Conservation (phyloP, 768 basidiomycete species). For the Naganishia vaughanmartiniae region DNA sequence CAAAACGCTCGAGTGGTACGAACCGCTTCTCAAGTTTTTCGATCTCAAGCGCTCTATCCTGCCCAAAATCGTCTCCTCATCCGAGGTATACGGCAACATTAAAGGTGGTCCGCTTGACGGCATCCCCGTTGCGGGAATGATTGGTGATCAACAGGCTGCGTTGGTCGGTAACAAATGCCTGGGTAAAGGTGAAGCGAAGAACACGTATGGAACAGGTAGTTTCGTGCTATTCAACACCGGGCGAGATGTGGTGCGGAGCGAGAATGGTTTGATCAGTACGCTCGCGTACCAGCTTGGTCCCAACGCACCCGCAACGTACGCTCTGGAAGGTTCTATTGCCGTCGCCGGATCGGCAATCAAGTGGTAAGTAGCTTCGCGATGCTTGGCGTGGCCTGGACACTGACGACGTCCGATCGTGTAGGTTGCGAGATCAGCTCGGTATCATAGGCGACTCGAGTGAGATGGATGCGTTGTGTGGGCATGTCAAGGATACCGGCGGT, state of each 20-base stretch:
- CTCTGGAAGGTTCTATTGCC: constrained; percentile 89
- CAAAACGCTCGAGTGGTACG: constrained; percentile 76
- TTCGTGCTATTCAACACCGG: constrained; percentile 96
- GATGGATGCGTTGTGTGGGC: constrained; percentile 77
- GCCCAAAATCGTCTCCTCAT: constrained; percentile 82
- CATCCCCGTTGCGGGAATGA: constrained; percentile 81
- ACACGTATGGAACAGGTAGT: constrained; percentile 95
- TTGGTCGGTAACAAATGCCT: constrained; percentile 95
- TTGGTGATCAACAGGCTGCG: constrained; percentile 98
- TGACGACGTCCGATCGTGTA: constrained; percentile 35
- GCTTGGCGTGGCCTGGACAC: neutral
- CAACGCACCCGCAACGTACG: constrained; percentile 75
- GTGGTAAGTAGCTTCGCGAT: constrained; percentile 58
- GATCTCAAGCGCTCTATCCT: constrained; percentile 72
- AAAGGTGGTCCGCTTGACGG: constrained; percentile 61
- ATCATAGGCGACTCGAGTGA: constrained; percentile 77
- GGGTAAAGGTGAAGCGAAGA: constrained; percentile 87
- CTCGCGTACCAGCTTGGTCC: constrained; percentile 87
- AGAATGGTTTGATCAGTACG: constrained; percentile 83
- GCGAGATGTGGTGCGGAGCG: constrained; percentile 74
- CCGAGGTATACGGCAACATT: constrained; percentile 84
- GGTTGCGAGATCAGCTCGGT: constrained; percentile 84
- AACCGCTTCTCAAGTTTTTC: constrained; percentile 80
- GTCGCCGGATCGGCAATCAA: constrained; percentile 95
- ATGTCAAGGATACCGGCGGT: constrained; percentile 76